A percentile compares a stretch with the other conserved stretches of the same genome.
phyloP scores from a whole-genome alignment of 2,329 filamentous ascomycete species.

The Epichloe bromicola region DNA sequence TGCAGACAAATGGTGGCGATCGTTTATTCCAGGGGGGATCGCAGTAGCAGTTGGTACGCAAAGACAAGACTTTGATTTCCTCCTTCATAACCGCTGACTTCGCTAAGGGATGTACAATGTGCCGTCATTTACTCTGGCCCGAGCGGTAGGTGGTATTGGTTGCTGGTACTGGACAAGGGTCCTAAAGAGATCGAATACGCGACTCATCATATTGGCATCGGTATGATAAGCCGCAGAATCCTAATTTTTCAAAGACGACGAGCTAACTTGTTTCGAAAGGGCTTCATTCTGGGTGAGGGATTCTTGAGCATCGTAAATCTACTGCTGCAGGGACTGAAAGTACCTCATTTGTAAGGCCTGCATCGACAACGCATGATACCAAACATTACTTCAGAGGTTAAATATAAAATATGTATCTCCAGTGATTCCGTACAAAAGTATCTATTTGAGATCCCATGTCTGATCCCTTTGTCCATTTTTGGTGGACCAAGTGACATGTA shows the following conservation, averaged over 20 bases:
- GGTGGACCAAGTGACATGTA: slow-evolving; percentile 50
- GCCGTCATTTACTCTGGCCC: slow-evolving; percentile 84
- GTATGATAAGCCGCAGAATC: slow-evolving; percentile 23
- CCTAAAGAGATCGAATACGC: slow-evolving; percentile 48
- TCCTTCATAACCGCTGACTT: not conserved
- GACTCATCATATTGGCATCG: slow-evolving; percentile 75
- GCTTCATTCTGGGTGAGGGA: slow-evolving; percentile 85
- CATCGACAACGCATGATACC: not conserved
- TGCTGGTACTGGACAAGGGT: slow-evolving; percentile 64
- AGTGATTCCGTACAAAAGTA: not conserved
- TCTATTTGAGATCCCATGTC: slow-evolving; percentile 37
- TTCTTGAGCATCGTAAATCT: slow-evolving; percentile 87
- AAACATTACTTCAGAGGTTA: not conserved
- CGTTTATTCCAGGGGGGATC: slow-evolving; percentile 79
- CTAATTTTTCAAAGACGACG: not conserved
- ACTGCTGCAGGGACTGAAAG: slow-evolving; percentile 59
- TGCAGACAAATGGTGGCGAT: slow-evolving; percentile 49
- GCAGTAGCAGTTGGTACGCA: slow-evolving; percentile 74
- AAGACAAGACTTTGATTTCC: not conserved
- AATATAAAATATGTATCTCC: too few species aligned
- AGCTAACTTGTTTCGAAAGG: slow-evolving; percentile 31
- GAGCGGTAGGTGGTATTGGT: slow-evolving; percentile 63
- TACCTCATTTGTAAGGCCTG: slow-evolving; percentile 52
- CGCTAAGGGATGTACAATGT: slow-evolving; percentile 84
- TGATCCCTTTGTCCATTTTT: slow-evolving; percentile 29